These are phyloP conservation scores for Diaporthe sp. DNA, from an alignment of 2,329 filamentous ascomycete genomes.

Conservation along the genomic window DNA sequence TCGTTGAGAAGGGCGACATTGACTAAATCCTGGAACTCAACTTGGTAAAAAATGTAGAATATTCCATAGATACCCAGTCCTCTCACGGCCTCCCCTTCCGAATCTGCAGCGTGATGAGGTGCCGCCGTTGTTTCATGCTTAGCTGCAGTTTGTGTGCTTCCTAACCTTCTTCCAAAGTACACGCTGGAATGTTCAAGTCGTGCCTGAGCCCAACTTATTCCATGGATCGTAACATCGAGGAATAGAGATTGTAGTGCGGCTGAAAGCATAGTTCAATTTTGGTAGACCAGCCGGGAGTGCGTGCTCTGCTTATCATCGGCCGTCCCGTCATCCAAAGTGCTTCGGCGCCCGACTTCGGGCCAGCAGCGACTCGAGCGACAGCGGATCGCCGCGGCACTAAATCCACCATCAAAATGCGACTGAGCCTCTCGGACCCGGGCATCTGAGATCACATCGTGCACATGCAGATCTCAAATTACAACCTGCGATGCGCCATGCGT, in stretches of 20 bases:
- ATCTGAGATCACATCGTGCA: background rate
- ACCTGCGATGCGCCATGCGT: slow-evolving; percentile 39
- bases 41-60: background rate
- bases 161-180: background rate
- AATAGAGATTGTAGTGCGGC: background rate
- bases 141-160: background rate
- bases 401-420: background rate
- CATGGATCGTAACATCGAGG: background rate
- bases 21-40: background rate
- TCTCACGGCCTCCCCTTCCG: background rate
- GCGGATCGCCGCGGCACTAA: slow-evolving; percentile 30
- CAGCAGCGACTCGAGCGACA: slow-evolving; percentile 31
- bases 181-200: no score
- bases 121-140: background rate
- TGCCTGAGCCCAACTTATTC: background rate
- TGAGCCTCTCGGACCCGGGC: background rate
- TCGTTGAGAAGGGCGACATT: slow-evolving; percentile 59
- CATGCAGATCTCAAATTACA: background rate
- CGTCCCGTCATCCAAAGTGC: background rate
- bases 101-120: background rate
- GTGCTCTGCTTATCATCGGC: slow-evolving; percentile 17
- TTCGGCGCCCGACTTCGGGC: slow-evolving; percentile 38
- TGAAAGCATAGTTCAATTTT: background rate
- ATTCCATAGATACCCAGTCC: slow-evolving; percentile 28
- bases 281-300: background rate